Conservation (phyloP, 2,329 filamentous ascomycete species). For the Penicillium sp. region DNA sequence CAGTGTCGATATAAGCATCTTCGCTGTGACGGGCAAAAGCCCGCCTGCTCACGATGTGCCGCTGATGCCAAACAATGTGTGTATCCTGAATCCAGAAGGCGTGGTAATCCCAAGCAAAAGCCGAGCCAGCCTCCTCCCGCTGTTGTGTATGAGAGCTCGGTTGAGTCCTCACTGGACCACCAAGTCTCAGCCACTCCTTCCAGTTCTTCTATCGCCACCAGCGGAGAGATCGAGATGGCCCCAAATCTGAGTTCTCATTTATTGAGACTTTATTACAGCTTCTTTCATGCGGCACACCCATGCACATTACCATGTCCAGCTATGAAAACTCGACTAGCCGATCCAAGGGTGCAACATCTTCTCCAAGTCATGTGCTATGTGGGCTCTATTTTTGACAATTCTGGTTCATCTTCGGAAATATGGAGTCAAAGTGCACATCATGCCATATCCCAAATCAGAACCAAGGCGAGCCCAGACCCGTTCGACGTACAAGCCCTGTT, state of each 20-base stretch:
- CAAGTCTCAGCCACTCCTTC: not conserved
- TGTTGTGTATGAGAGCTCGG: not conserved
- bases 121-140: not conserved
- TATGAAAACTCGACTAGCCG: not conserved
- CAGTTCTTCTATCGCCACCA: not conserved
- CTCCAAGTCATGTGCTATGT: constrained; percentile 4
- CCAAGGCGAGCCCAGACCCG: not conserved
- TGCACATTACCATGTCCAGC: not conserved
- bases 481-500: constrained; percentile 25
- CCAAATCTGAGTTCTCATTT: not conserved
- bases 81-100: constrained; percentile 50
- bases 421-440: not conserved
- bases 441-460: not conserved
- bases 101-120: constrained; percentile 25
- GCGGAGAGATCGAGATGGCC: not conserved
- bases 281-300: constrained; percentile 7
- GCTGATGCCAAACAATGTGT: constrained; percentile 42
- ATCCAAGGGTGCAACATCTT: not conserved
- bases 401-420: not conserved
- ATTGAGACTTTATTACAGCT: constrained; percentile 2
- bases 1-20: constrained; percentile 40
- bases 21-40: constrained; percentile 48
- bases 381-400: constrained; percentile 5
- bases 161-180: not conserved
- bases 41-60: constrained; percentile 46